phyloP scores from a whole-genome alignment of 768 basidiomycete genomes.

The Tylopilus rubrobrunneus region DNA sequence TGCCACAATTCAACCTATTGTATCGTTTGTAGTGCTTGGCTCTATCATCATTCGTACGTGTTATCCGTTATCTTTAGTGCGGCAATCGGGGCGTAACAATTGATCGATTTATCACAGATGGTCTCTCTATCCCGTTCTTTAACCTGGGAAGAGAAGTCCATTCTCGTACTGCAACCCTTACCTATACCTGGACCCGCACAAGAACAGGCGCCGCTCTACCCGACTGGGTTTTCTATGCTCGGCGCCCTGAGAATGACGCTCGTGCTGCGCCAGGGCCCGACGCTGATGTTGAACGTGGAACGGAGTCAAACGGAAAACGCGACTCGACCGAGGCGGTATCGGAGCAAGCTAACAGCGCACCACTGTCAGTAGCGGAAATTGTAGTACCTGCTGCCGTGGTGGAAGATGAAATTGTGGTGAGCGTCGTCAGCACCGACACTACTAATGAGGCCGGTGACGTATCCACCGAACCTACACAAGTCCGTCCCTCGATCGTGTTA shows the following conservation, averaged over 20 bases:
- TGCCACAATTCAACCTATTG: slow-evolving; percentile 72
- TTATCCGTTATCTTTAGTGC: background rate
- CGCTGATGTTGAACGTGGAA: slow-evolving; percentile 23
- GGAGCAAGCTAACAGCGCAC: background rate
- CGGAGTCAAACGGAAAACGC: background rate
- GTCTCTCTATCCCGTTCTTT: slow-evolving; percentile 69
- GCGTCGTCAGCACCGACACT: background rate
- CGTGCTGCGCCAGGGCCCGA: background rate
- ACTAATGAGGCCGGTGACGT: background rate
- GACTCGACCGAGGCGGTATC: background rate
- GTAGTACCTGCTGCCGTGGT: background rate
- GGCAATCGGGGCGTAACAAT: background rate
- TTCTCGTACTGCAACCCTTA: slow-evolving; percentile 45
- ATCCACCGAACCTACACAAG: slow-evolving; percentile 9
- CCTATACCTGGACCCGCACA: slow-evolving; percentile 39
- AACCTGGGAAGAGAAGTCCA: slow-evolving; percentile 45
- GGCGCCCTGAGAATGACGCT: slow-evolving; percentile 17
- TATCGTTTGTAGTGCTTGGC: slow-evolving; percentile 80
- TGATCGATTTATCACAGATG: slow-evolving; percentile 40
- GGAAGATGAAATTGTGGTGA: background rate
- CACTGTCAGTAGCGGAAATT: background rate
- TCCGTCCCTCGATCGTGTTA: slow-evolving; percentile 14
- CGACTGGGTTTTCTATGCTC: slow-evolving; percentile 44
- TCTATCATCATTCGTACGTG: slow-evolving; percentile 80
- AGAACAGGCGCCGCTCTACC: slow-evolving; percentile 29